Evolutionary conservation across 2,329 filamentous ascomycete species (phyloP), one percentile per base, ranked within the genome.

Genomic region (Geosmithia putterillii): DNA sequence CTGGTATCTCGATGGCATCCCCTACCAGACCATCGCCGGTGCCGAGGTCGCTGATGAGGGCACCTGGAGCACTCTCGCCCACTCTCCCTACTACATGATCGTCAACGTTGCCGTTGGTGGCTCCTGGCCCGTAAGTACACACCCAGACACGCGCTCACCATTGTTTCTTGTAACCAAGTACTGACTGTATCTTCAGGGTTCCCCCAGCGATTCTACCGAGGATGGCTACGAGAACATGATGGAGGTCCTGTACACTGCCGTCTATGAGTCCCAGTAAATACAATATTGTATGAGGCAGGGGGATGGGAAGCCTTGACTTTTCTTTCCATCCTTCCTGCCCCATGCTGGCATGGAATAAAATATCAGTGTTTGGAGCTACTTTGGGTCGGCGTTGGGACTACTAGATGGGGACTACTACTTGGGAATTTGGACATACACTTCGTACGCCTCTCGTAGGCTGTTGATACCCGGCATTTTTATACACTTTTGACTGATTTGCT

Each of bases 71-170:
- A 59, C 62, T 14, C 57, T 72, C 14, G 63, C 64, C 0, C 59
- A 61, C 45, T 60, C 57, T 14, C 63, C 67, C 1, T 52, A 68
- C 43, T 71, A 64, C 50, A 59, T 71, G 40, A 64, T 71, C 40
- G 53, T 72, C 44, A 71, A 71, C 42, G 63, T 72, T 18, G 69
- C 68, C 17, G 65, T 71, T 37, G 69, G 69, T 10, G 67, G 67
- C 14, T 54, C 54, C 48, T 69, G 63, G 63, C 57, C 58, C 35
- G 62, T 61, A 51, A 56, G 58, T 56, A n/a, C 36, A n/a, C 19
- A 9, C 28, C 9, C 9, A 34, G n/a, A 34, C 28, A 34, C 9
- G n/a, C 28, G 28, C 9, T 21, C 3, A 22, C 34, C n/a, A n/a
- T n/a, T n/a, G n/a, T n/a, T n/a, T n/a, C n/a, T n/a, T n/a, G n/a